A percentile compares a stretch with the other conserved stretches of the same genome.
Evolutionary conservation across 139 green algal species (phyloP).

Genomic region (Ettlia oleoabundans): DNA sequence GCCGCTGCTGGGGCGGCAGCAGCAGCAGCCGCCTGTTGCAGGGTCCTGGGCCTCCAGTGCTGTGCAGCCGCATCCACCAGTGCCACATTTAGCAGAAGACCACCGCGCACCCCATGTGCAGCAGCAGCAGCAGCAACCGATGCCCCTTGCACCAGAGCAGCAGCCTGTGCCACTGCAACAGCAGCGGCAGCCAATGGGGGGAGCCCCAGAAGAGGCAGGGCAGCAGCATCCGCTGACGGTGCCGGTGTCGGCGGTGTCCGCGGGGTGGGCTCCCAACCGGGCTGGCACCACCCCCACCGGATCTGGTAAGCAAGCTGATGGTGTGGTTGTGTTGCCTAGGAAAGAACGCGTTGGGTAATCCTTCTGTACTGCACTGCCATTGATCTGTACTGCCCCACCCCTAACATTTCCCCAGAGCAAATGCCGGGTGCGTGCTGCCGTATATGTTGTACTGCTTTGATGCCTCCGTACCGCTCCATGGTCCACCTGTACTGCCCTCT

Average conservation of each 20-base stretch:
- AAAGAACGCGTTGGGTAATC: too few relatives aligned
- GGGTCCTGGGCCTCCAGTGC: not conserved
- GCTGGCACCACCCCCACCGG: constrained; percentile 7
- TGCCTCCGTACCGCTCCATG: too few relatives aligned
- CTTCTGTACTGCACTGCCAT: not conserved
- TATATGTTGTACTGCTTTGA: too few relatives aligned
- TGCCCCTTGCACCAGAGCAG: too few relatives aligned
- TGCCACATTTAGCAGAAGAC: too few relatives aligned
- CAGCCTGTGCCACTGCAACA: not conserved
- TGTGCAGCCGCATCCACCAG: not conserved
- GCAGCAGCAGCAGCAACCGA: not conserved
- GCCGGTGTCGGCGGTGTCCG: constrained; percentile 32
- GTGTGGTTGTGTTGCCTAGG: too few relatives aligned
- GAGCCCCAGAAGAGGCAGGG: not conserved
- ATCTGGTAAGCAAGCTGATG: constrained; percentile 27
- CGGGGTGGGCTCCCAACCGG: constrained; percentile 35
- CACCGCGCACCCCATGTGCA: too few relatives aligned
- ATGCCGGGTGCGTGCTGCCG: too few relatives aligned
- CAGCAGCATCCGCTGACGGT: constrained; percentile 7
- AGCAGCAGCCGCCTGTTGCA: not conserved
- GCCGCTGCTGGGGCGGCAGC: too few relatives aligned
- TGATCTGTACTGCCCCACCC: not conserved
- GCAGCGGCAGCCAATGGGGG: not conserved
- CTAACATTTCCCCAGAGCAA: too few relatives aligned
- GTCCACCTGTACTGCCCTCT: too few relatives aligned